phyloP scores from a whole-genome alignment of 2,329 filamentous ascomycete genomes.

The Colletotrichum aenigma region DNA sequence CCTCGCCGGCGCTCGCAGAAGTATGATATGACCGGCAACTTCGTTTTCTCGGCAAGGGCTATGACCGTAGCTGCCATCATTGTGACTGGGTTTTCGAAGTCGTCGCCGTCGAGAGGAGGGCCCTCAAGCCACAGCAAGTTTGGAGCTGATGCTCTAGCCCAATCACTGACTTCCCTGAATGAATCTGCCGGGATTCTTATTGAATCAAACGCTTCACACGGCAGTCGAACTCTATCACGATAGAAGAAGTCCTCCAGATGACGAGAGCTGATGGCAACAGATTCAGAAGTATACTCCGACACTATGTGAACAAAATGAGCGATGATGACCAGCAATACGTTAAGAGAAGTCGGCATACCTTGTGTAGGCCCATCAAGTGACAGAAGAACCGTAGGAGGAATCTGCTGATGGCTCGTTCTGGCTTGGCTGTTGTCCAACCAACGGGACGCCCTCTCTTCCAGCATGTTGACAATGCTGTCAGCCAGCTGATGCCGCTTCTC shows the following conservation, averaged over 20 bases:
- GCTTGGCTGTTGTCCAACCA: not conserved
- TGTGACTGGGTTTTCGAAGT: constrained; percentile 6
- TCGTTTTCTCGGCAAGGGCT: not conserved
- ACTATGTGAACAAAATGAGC: not conserved
- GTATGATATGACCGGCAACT: constrained; percentile 18
- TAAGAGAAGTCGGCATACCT: too few relatives aligned
- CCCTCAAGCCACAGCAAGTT: constrained; percentile 20
- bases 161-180: not conserved
- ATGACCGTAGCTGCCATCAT: constrained; percentile 11
- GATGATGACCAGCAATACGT: too few relatives aligned
- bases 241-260: not conserved
- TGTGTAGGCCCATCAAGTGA: not conserved
- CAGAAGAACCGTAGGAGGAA: too few relatives aligned
- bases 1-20: constrained; percentile 20
- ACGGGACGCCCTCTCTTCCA: not conserved
- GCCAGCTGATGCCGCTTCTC: not conserved
- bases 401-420: too few relatives aligned
- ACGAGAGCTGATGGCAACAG: not conserved
- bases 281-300: not conserved
- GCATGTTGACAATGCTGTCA: not conserved
- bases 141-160: not conserved
- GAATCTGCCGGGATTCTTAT: not conserved
- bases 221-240: not conserved
- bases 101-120: not conserved
- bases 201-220: not conserved